A percentile compares a stretch with the other conserved stretches of the same genome.
These are phyloP conservation scores for Phyllachora maydis DNA, from an alignment of 2,329 filamentous ascomycete species.

Conservation along the genomic window DNA sequence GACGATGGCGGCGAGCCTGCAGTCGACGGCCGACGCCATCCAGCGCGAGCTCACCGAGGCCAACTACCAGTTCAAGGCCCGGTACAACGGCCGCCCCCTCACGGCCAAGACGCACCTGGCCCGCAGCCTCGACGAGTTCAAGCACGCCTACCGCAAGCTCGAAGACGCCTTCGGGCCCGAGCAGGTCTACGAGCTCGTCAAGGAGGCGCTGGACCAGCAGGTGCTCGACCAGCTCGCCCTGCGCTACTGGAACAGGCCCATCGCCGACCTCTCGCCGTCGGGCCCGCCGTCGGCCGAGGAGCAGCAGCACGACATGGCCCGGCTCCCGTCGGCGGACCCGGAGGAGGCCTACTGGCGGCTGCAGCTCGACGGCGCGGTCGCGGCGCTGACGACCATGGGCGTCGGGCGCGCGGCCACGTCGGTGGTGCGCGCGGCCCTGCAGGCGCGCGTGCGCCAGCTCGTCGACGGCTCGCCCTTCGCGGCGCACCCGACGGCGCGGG, in stretches of 20 bases:
- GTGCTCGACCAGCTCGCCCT: constrained; percentile 85
- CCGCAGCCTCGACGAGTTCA: constrained; percentile 87
- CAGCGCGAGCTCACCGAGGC: constrained; percentile 90
- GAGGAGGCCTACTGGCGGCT: constrained; percentile 82
- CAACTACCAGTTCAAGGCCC: constrained; percentile 96
- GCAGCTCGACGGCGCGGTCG: constrained; percentile 81
- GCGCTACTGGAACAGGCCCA: constrained; percentile 91
- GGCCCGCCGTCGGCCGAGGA: constrained; percentile 40
- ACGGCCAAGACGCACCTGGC: constrained; percentile 94
- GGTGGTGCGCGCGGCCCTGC: constrained; percentile 74
- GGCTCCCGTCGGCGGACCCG: constrained; percentile 68
- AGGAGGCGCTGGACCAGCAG: constrained; percentile 82
- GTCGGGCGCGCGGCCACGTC: constrained; percentile 84
- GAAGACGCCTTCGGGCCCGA: constrained; percentile 74
- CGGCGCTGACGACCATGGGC: constrained; percentile 78
- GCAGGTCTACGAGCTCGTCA: constrained; percentile 76
- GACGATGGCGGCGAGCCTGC: constrained; percentile 85
- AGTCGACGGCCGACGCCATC: constrained; percentile 79
- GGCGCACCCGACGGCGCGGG: constrained; percentile 74
- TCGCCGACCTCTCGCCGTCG: constrained; percentile 56
- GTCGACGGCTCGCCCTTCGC: constrained; percentile 68
- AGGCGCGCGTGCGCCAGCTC: constrained; percentile 62
- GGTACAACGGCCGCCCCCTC: constrained; percentile 91
- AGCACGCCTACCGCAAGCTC: constrained; percentile 93
- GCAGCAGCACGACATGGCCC: constrained; percentile 47